Base-by-base conservation (phyloP, 129 eudicot genomes). In the Rutidosis leptorrhynchoides region DNA sequence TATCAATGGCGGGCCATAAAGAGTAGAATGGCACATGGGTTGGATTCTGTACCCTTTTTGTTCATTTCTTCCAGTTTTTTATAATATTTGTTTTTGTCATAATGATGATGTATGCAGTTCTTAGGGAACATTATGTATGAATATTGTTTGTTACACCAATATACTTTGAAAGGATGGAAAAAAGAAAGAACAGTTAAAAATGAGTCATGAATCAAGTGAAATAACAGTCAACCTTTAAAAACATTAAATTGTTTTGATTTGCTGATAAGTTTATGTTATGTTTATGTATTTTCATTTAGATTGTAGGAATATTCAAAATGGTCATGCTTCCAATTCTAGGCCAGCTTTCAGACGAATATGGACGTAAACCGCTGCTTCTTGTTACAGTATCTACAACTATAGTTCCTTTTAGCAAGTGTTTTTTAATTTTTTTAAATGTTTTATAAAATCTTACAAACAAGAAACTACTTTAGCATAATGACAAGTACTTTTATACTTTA, bases 231-330 rank as follows among this genome's bases (percentile, higher is more conserved):
- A 32, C 40, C 19, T 61, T 2, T 7, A 59, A 24, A 28, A 19
- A 6, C n/a, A n/a, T n/a, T n/a, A n/a, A n/a, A n/a, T n/a, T n/a
- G 7, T 7, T 46, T n/a, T 8, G 19, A 14, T 57, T 57, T 19
- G 32, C 19, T 57, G 19, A 51, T 10, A 17, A 14, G 42, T 66
- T 66, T 48, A 49, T 27, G 37, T 14, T 68, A 7, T 71, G 62
- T 21, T 0, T 28, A 3, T 32, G 26, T 53, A 4, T 73, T 7
- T 37, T 26, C 22, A 52, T 71, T 27, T 76, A 92, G 98, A 80
- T 92, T 69, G 96, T 88, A 48, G 98, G 98, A 66, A 80, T 92
- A 30, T 92, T 87, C 84, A 92, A 92, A 81, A 88, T 92, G 95
- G 79, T 92, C 42, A 86, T 88, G 73, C 90, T 92, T 65, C 98